Base-by-base conservation (phyloP, 345 rosid species). In the Camelina neglecta region DNA sequence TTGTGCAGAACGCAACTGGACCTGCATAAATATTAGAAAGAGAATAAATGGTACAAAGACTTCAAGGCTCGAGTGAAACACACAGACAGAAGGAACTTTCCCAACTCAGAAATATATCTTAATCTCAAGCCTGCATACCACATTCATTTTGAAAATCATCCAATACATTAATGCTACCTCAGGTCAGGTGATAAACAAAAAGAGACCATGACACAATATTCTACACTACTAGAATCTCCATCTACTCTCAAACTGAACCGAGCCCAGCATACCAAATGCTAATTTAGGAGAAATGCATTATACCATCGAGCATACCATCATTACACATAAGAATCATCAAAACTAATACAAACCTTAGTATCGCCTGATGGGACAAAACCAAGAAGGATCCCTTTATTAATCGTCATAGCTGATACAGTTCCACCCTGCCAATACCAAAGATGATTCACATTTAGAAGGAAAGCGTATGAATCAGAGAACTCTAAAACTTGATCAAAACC, bases 361-460 rank as follows among this genome's bases (percentile, higher is more conserved):
- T 80, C 71, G 23, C 81, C 88, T 0, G 98, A 90, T 74, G 95
- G 92, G 79, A 92, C 81, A 76, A 91, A 94, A 0, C 92, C 98
- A 57, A 92, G 89, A 77, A 94, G 87, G 58, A 94, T 83, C 70
- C 98, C 98, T 79, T 81, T 84, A 72, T 90, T 83, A 69, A 92
- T 89, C 18, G 98, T 89, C 98, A 94, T 90, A 59, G 98, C 93
- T 18, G 97, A 85, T 76, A 92, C 96, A 69, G 73, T 78, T 78
- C 98, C 98, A 48, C 98, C 97, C 96, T 94, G 83, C 50, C 69
- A 72, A 75, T 18, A 79, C 39, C 59, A 53, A 69, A 65, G 60
- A 81, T 54, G 41, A 63, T 23, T 15, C 15, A 15, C 38, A 71
- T 12, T 23, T 11, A 53, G 8, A 58, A 33, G 23, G 18, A 33